Percentiles rank a stretch among this genome's conserved stretches.
Evolutionary conservation across 140 eudicot genomes (phyloP).

Genomic region (Stevia rebaudiana): DNA sequence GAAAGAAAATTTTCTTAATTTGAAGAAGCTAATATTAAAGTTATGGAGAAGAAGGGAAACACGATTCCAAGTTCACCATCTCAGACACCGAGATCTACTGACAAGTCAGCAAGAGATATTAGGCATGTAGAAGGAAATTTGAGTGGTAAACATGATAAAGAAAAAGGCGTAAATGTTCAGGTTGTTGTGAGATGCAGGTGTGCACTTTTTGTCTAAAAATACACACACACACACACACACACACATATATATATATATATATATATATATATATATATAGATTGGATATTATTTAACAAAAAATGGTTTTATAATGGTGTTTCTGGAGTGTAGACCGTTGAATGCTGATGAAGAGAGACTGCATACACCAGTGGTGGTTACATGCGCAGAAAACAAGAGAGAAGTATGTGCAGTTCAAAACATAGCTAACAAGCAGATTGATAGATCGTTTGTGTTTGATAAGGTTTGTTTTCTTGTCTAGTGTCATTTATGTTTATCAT

Average conservation of each 20-base stretch:
- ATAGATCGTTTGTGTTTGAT: conserved; percentile 70
- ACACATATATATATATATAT: background rate
- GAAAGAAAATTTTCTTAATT: conserved; percentile 1
- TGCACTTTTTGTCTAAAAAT: background rate
- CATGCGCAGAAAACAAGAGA: conserved; percentile 66
- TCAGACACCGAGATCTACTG: conserved; percentile 71
- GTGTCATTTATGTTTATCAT: background rate
- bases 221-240: no score
- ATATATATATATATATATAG: background rate
- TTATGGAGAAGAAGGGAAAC: conserved; percentile 56
- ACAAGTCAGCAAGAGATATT: conserved; percentile 61
- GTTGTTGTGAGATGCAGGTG: conserved; percentile 85
- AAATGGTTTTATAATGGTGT: background rate
- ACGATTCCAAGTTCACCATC: conserved; percentile 51
- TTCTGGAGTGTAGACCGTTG: conserved; percentile 43
- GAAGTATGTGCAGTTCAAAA: conserved; percentile 78
- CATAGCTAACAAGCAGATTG: conserved; percentile 86
- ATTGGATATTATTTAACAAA: background rate
- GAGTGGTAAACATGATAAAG: conserved; percentile 57
- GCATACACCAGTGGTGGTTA: conserved; percentile 67
- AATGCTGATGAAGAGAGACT: conserved; percentile 60
- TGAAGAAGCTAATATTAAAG: conserved; percentile 6
- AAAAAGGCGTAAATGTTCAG: conserved; percentile 77
- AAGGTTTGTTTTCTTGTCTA: conserved; percentile 38
- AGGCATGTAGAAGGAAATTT: conserved; percentile 53